Evolutionary conservation across 345 rosid genomes (phyloP), one percentile per base, ranked within the genome.

Genomic region (Salix suchowensis): DNA sequence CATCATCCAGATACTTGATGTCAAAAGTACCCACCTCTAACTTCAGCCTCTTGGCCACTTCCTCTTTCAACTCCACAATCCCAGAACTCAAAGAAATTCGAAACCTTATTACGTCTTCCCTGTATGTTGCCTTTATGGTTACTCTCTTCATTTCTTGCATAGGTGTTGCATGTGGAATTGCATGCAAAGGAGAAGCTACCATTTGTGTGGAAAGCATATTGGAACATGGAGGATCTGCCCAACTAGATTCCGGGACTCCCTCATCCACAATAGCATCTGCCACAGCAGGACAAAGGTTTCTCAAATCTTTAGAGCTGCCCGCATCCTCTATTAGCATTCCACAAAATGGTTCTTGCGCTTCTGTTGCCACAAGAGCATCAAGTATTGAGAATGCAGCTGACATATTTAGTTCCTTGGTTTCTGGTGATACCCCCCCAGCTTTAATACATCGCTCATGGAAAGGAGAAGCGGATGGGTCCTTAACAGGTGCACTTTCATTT

Each of bases 11-110:
- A 81, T 90, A 95, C 84, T 91, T 93, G 55, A 93, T 85, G 72
- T 92, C 97, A 52, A 91, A 95, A 26, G 92, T 85, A 24, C 90
- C 92, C 39, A 83, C 86, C 72, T 93, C 97, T 54, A 91, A 81
- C 84, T 90, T 93, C 78, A 93, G 84, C 89, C 97, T 90, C 88
- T 85, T 93, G 5, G 90, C 95, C 76, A 95, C 97, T 84, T 93
- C 91, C 77, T 90, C 92, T 86, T 88, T 89, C 66, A 95, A 77
- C 72, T 92, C 97, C 65, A 81, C 19, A 28, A 91, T 81, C 74
- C 91, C 88, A 0, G 84, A 88, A 71, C 81, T 84, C 39, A 76
- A 64, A 64, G 91, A 80, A 77, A 95, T 88, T 52, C 94, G 82
- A 68, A 95, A 93, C 80, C 98, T 83, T 80, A 95, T 92, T 64